Evolutionary conservation across 495 filamentous ascomycete species (phyloP).

Genomic region (Aspergillus nidulans): DNA sequence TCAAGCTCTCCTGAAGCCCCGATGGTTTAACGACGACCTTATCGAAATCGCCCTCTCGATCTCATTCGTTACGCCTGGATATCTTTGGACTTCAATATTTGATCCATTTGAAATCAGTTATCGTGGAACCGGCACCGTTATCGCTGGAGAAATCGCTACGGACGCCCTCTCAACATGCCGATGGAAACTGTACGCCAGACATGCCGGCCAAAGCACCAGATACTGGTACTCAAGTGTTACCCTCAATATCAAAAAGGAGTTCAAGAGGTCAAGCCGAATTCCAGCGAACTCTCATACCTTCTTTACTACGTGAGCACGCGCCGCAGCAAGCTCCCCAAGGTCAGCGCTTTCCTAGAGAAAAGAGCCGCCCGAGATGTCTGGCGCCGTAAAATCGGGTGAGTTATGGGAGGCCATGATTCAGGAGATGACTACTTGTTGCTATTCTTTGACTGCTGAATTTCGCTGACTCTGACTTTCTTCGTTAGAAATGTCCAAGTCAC

Average conservation of each 20-base stretch:
- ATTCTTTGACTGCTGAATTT: not conserved
- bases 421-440: not conserved
- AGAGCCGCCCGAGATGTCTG: conserved; percentile 84
- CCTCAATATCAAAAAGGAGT: conserved; percentile 83
- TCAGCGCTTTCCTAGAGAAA: conserved; percentile 86
- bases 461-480: conserved; percentile 4
- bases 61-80: not conserved
- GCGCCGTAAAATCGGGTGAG: conserved; percentile 74
- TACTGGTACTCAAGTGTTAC: conserved; percentile 90
- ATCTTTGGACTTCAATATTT: not conserved
- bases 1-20: conserved; percentile 4
- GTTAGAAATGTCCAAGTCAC: conserved; percentile 86
- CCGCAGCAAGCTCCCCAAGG: conserved; percentile 88
- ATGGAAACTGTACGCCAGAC: conserved; percentile 61
- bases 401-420: conserved; percentile 9
- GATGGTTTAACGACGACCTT: conserved; percentile 2
- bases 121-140: not conserved
- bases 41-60: not conserved
- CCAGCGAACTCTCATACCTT: conserved; percentile 90
- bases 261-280: conserved; percentile 85
- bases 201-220: conserved; percentile 85
- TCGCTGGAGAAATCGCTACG: not conserved
- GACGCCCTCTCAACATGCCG: conserved; percentile 7
- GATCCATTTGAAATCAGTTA: not conserved
- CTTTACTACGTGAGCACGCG: conserved; percentile 93